These are phyloP conservation scores for Cucurbita moschata DNA, from an alignment of 306 rosid species.

Conservation along the genomic window DNA sequence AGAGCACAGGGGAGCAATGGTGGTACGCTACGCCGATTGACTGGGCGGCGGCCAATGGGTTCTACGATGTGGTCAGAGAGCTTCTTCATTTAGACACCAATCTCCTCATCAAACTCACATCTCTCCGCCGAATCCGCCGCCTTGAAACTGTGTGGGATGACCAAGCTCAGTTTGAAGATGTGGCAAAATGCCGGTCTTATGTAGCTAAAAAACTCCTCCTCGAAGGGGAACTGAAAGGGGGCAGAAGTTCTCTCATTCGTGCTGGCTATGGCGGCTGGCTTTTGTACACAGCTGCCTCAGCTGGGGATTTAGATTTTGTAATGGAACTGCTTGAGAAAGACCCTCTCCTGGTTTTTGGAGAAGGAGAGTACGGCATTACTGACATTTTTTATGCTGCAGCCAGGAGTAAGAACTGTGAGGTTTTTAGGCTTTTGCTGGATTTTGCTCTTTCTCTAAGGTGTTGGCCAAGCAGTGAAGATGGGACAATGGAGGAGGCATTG, in stretches of 20 bases:
- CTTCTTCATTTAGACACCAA: conserved; percentile 81
- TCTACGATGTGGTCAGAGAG: conserved; percentile 65
- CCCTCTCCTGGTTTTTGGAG: conserved; percentile 63
- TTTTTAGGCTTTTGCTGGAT: conserved; percentile 42
- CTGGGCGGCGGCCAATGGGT: conserved; percentile 83
- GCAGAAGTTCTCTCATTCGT: conserved; percentile 47
- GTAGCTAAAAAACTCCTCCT: conserved; percentile 51
- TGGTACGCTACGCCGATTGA: conserved; percentile 94
- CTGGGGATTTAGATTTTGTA: conserved; percentile 63
- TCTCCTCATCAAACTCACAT: conserved; percentile 75
- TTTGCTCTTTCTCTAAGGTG: conserved; percentile 35
- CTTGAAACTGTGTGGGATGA: conserved; percentile 93
- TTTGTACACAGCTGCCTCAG: conserved; percentile 83
- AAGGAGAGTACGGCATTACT: conserved; percentile 84
- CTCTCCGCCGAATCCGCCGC: conserved; percentile 81
- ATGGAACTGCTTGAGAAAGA: conserved; percentile 38
- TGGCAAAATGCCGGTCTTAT: conserved; percentile 51
- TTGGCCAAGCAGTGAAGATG: conserved; percentile 13
- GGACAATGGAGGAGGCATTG: background rate
- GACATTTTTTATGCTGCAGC: conserved; percentile 77
- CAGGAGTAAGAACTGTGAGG: conserved; percentile 48
- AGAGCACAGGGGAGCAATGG: conserved; percentile 87
- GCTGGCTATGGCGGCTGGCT: conserved; percentile 99
- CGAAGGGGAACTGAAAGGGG: conserved; percentile 35
- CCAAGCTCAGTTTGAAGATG: conserved; percentile 38